Conservation (phyloP, 805 yeast genomes). For the Candida andamanensis region DNA sequence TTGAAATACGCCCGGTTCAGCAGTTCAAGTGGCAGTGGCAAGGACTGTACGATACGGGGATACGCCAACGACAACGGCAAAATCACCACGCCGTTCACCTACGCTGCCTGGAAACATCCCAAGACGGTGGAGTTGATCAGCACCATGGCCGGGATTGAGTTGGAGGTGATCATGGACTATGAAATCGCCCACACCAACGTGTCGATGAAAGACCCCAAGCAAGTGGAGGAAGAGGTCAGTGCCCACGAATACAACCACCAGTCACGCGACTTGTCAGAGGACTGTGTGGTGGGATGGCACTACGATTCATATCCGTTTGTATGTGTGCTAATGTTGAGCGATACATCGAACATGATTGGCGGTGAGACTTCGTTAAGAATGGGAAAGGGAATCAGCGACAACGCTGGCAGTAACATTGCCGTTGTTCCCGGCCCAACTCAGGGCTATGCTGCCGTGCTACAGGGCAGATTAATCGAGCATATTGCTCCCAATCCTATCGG, state of each 20-base stretch:
- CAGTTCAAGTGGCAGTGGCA: constrained; percentile 42
- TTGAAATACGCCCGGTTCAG: constrained; percentile 40
- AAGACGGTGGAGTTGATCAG: constrained; percentile 48
- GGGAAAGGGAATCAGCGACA: constrained; percentile 27
- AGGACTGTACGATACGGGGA: constrained; percentile 49
- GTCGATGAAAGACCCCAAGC: constrained; percentile 36
- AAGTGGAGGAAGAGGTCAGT: constrained; percentile 25
- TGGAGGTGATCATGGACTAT: constrained; percentile 51
- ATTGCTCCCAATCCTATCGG: constrained; percentile 37
- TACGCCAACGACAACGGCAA: constrained; percentile 32
- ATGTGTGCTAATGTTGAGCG: constrained; percentile 59
- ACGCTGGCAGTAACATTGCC: constrained; percentile 12
- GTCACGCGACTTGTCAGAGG: constrained; percentile 19
- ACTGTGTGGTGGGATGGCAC: constrained; percentile 62
- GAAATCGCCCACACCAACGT: constrained; percentile 53
- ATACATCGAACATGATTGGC: constrained; percentile 54
- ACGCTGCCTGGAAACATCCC: constrained; percentile 57
- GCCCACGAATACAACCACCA: constrained; percentile 4
- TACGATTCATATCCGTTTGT: constrained; percentile 60
- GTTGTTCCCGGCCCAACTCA: constrained; percentile 24
- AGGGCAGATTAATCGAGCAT: constrained; percentile 38
- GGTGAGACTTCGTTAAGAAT: constrained; percentile 54
- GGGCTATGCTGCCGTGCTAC: constrained; percentile 35
- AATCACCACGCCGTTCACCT: constrained; percentile 44
- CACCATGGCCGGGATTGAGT: constrained; percentile 56